Conservation (phyloP, 2,329 filamentous ascomycete species). For the Lecanicillium sp. region DNA sequence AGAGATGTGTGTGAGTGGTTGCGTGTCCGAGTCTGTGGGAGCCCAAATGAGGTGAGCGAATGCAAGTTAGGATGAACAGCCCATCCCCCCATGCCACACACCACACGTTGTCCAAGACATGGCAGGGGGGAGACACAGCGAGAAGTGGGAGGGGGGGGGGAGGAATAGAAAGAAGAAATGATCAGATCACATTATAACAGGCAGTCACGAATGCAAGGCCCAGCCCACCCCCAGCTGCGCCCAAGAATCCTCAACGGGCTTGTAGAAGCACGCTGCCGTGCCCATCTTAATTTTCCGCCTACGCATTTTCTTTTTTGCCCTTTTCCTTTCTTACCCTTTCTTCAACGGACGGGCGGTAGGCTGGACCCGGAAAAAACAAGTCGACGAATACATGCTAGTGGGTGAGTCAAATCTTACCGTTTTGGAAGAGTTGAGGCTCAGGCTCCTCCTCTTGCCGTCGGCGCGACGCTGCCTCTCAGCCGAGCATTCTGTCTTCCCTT, state of each 20-base stretch:
- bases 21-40: too few species aligned
- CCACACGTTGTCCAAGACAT: slow-evolving; percentile 3
- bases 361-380: slow-evolving; percentile 1
- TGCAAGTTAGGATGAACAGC: slow-evolving; percentile 8
- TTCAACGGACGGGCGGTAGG: slow-evolving; percentile 7
- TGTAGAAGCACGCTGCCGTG: neutral
- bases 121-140: too few species aligned
- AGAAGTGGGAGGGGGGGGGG: too few species aligned
- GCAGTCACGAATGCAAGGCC: slow-evolving; percentile 3
- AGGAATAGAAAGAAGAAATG: slow-evolving; percentile 3
- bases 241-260: neutral
- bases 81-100: neutral
- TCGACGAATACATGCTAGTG: neutral
- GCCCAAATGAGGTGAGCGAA: too few species aligned
- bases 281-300: neutral
- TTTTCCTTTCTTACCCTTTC: neutral
- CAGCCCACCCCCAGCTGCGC: neutral
- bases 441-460: neutral
- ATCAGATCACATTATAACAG: slow-evolving; percentile 3
- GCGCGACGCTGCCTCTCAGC: neutral
- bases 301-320: neutral
- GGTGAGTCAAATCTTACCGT: slow-evolving; percentile 10
- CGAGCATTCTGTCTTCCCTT: too few species aligned
- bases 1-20: neutral
- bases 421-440: slow-evolving; percentile 7